These are phyloP conservation scores for Xylaria bambusicola DNA, from an alignment of 495 filamentous ascomycete genomes.

Conservation along the genomic window DNA sequence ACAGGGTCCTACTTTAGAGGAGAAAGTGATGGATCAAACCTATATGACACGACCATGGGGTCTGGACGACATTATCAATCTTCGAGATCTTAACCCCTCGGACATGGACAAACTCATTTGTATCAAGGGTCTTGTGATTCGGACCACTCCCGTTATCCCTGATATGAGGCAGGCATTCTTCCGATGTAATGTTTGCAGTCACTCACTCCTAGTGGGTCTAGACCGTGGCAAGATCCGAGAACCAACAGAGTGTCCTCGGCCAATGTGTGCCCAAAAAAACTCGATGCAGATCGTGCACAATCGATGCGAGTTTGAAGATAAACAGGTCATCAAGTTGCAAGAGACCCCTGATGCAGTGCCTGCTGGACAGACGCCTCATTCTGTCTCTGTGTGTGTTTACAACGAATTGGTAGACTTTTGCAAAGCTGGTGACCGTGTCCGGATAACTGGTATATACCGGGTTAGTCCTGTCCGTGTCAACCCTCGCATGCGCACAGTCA, in stretches of 20 bases:
- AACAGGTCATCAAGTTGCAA: conserved; percentile 98
- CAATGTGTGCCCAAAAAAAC: conserved; percentile 81
- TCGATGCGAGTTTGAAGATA: conserved; percentile 90
- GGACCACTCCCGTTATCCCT: conserved; percentile 92
- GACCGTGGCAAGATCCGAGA: conserved; percentile 96
- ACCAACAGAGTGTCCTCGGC: conserved; percentile 84
- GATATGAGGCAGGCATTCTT: conserved; percentile 98
- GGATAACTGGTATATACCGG: conserved; percentile 95
- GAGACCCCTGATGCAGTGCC: conserved; percentile 95
- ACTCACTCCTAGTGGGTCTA: conserved; percentile 85
- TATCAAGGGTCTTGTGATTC: conserved; percentile 95
- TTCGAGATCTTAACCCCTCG: conserved; percentile 91
- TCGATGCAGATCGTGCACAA: conserved; percentile 99
- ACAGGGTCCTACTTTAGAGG: conserved; percentile 44
- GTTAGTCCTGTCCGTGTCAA: conserved; percentile 95
- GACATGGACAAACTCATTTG: conserved; percentile 96
- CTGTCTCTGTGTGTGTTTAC: conserved; percentile 93
- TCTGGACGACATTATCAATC: conserved; percentile 82
- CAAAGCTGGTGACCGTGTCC: conserved; percentile 94
- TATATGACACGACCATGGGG: conserved; percentile 91
- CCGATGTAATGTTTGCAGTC: conserved; percentile 87
- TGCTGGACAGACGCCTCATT: conserved; percentile 96
- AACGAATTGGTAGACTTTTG: conserved; percentile 97
- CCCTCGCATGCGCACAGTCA: conserved; percentile 86
- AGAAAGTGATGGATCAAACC: conserved; percentile 66